These are phyloP conservation scores for Pleurotus citrinopileatus DNA, from an alignment of 768 basidiomycete genomes.

Conservation along the genomic window DNA sequence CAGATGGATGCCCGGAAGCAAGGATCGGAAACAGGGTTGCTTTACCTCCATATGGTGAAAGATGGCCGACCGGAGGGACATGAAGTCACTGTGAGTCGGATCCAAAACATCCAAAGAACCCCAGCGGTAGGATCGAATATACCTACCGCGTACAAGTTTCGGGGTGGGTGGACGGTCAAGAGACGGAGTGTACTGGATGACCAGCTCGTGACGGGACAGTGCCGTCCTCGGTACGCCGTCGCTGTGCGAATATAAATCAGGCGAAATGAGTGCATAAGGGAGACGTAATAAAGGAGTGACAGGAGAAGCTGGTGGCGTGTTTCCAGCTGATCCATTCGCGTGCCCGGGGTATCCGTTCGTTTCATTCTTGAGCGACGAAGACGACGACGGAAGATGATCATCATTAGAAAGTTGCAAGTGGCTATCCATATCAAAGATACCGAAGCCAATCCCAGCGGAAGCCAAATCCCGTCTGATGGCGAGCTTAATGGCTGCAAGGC, in stretches of 20 bases:
- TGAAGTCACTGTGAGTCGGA: slow-evolving; percentile 77
- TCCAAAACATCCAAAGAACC: slow-evolving; percentile 81
- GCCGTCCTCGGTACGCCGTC: slow-evolving; percentile 65
- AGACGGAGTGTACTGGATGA: slow-evolving; percentile 70
- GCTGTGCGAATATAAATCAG: slow-evolving; percentile 81
- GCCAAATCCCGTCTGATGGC: slow-evolving; percentile 81
- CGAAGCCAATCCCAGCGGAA: slow-evolving; percentile 83
- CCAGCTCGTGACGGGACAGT: slow-evolving; percentile 66
- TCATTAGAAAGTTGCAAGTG: slow-evolving; percentile 43
- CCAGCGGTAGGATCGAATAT: slow-evolving; percentile 78
- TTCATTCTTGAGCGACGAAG: slow-evolving; percentile 47
- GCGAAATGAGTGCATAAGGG: slow-evolving; percentile 83
- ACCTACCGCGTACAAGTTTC: slow-evolving; percentile 60
- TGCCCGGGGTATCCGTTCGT: slow-evolving; percentile 49
- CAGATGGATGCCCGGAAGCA: slow-evolving; percentile 14
- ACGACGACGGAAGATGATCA: slow-evolving; percentile 24
- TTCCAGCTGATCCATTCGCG: slow-evolving; percentile 50
- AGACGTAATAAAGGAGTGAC: slow-evolving; percentile 59
- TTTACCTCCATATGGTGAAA: slow-evolving; percentile 88
- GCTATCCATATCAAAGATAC: slow-evolving; percentile 80
- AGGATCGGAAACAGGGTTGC: slow-evolving; percentile 12
- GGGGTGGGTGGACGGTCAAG: slow-evolving; percentile 35
- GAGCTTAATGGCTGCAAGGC: slow-evolving; percentile 73
- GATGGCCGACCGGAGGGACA: slow-evolving; percentile 71
- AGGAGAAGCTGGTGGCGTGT: slow-evolving; percentile 69